Evolutionary conservation across 768 basidiomycete genomes (phyloP).

Genomic region (Grammothele lineata): DNA sequence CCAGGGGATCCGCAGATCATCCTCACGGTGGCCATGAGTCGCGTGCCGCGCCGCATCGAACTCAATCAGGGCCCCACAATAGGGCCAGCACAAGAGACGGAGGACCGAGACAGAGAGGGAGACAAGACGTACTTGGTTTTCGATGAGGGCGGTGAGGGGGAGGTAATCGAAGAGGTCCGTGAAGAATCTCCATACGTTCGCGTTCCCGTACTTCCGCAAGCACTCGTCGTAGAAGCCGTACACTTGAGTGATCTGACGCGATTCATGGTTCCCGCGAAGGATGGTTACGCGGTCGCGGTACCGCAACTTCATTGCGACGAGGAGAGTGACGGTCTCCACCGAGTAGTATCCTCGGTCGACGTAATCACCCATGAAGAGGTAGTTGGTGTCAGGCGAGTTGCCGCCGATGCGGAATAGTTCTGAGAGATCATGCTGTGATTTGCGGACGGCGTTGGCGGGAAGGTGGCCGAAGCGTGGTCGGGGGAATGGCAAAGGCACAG

Average conservation of each 20-base stretch:
- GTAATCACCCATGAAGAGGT: constrained; percentile 99
- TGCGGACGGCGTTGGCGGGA: constrained; percentile 3
- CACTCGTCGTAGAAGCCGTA: constrained; percentile 99
- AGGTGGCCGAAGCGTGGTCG: constrained; percentile 6
- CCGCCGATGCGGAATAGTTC: constrained; percentile 99
- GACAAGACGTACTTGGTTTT: constrained; percentile 84
- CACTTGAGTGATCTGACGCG: constrained; percentile 98
- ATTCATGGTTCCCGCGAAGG: constrained; percentile 97
- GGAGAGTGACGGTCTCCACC: constrained; percentile 96
- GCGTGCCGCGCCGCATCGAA: constrained; percentile 4
- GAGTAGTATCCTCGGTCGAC: constrained; percentile 99
- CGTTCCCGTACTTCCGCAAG: constrained; percentile 98
- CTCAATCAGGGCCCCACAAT: neutral
- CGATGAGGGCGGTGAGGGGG: constrained; percentile 95
- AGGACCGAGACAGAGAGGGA: neutral
- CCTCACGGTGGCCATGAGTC: neutral
- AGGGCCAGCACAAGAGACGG: neutral
- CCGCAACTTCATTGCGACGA: constrained; percentile 95
- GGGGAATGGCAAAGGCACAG: constrained; percentile 4
- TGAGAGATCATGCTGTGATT: constrained; percentile 90
- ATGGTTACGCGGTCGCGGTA: constrained; percentile 99
- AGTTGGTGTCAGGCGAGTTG: constrained; percentile 98
- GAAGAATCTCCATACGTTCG: constrained; percentile 99
- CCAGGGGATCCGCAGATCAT: no score
- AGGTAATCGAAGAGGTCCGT: constrained; percentile 98